Base-by-base conservation (phyloP, 2,329 filamentous ascomycete species). In the Exophiala aquamarina region DNA sequence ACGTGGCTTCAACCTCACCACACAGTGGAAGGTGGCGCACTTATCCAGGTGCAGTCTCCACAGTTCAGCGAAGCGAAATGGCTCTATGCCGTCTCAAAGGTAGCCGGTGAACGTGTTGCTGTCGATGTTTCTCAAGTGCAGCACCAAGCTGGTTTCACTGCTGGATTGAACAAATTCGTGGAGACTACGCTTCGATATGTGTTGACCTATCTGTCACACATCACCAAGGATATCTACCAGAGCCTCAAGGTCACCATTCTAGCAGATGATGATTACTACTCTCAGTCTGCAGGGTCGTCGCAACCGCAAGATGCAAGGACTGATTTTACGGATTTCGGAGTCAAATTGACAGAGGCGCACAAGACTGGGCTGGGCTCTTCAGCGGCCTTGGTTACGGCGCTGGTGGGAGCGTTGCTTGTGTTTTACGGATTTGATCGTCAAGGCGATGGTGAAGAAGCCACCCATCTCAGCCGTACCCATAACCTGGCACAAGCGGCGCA, bases 231-330 rank as follows among this genome's bases (percentile, higher is more conserved):
- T 70, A 63, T 82, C 40, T 66, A 93, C 62, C 77, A 77, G 11
- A 81, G 90, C 3, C 72, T 86, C 21, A 82, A 82, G 11, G 81
- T 97, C 66, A 90, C 87, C 52, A 92, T 98, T 65, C 80, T 97
- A 28, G 92, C 93, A 50, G 90, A 96, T 70, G 91, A 93, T 63
- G 89, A 94, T 72, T 98, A 98, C 78, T 98, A 97, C 74, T 96
- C 93, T 3, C 82, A 84, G 50, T 76, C 83, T 2, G 65, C 73
- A 19, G 61, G 64, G 18, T 56, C 66, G 14, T 36, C 43, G 42
- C 50, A 15, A 18, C 44, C 10, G 19, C 29, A 9, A 32, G 11
- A 11, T 64, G 15, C 73, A 14, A 64, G 66, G 45, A 66, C 61
- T 37, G 57, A 56, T 11, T 97, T 97, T 72, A 78, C 82, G 54